Conservation (phyloP, 106 monocot species). For the Dendrobium huoshanense region DNA sequence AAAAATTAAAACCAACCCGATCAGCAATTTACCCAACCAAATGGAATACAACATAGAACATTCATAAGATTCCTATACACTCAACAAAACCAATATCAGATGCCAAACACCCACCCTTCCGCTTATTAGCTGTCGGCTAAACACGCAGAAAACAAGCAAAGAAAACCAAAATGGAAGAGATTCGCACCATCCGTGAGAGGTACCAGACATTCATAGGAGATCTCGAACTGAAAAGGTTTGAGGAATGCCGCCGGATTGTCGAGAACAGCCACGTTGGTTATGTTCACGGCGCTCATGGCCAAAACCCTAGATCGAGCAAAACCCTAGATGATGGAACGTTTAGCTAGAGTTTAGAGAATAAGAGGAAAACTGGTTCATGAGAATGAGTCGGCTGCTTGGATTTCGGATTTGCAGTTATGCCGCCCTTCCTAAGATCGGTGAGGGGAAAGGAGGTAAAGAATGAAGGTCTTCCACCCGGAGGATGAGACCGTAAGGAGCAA, state of each 20-base stretch:
- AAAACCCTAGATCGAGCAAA: slow-evolving; percentile 14
- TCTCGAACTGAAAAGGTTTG: slow-evolving; percentile 96
- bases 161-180: background rate
- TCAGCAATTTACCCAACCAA: no score
- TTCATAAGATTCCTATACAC: no score
- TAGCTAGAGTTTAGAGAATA: background rate
- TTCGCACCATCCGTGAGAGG: slow-evolving; percentile 78
- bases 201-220: slow-evolving; percentile 95
- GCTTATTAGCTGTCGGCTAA: background rate
- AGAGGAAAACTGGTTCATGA: no score
- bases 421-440: no score
- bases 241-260: slow-evolving; percentile 93
- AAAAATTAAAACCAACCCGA: no score
- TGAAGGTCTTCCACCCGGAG: no score
- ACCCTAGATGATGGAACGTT: slow-evolving; percentile 20
- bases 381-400: background rate
- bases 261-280: slow-evolving; percentile 92
- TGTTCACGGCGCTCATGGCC: slow-evolving; percentile 94
- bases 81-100: no score
- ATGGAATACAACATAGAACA: no score
- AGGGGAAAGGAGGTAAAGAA: no score
- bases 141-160: background rate
- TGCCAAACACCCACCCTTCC: no score
- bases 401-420: no score
- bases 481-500: no score